Conservation (phyloP, 805 yeast genomes). For the Candida boleticola region DNA sequence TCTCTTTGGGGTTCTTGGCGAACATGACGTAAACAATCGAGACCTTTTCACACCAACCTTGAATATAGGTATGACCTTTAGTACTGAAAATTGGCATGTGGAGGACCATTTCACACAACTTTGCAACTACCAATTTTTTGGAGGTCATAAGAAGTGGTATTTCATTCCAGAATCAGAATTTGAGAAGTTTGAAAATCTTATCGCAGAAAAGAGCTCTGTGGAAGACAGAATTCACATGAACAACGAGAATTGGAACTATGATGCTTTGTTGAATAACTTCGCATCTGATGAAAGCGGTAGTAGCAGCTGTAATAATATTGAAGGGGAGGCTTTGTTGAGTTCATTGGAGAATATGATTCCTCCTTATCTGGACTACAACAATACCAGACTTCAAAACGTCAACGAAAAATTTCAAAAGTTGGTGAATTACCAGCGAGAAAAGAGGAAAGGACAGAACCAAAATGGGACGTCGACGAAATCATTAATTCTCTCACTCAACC, state of each 20-base stretch:
- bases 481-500: conserved; percentile 19
- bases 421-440: conserved; percentile 16
- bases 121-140: conserved; percentile 54
- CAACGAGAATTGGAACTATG: conserved; percentile 18
- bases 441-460: conserved; percentile 6
- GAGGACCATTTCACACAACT: conserved; percentile 61
- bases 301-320: conserved; percentile 10
- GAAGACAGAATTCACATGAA: conserved; percentile 19
- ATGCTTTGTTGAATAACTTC: conserved; percentile 15
- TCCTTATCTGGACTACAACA: conserved; percentile 19
- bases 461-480: conserved; percentile 8
- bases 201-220: conserved; percentile 12
- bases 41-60: conserved; percentile 45
- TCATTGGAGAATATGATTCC: conserved; percentile 33
- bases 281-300: conserved; percentile 13
- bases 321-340: conserved; percentile 24
- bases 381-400: conserved; percentile 25
- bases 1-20: conserved; percentile 42
- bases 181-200: conserved; percentile 47
- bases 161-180: conserved; percentile 58
- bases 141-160: conserved; percentile 59
- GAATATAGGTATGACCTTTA: conserved; percentile 52
- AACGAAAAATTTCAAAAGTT: conserved; percentile 24
- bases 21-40: conserved; percentile 41
- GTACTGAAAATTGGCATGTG: conserved; percentile 54